These are phyloP conservation scores for Alternaria ethzedia DNA, from an alignment of 2,329 filamentous ascomycete species.

Conservation along the genomic window DNA sequence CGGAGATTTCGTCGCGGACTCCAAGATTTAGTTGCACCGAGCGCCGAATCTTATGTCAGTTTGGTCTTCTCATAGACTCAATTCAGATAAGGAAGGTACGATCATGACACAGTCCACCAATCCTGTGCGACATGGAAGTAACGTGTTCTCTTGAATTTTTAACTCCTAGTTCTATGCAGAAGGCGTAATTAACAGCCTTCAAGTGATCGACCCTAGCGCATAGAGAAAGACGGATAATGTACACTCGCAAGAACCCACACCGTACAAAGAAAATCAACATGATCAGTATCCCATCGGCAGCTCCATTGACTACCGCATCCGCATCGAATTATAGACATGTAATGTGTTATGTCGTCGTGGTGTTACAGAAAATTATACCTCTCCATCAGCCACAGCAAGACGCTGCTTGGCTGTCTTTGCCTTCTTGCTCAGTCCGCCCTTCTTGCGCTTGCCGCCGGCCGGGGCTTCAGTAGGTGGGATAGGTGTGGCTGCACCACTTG, in stretches of 20 bases:
- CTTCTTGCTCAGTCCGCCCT: conserved; percentile 55
- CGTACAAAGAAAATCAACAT: conserved; percentile 4
- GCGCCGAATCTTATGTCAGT: background rate
- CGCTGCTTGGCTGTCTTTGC: conserved; percentile 59
- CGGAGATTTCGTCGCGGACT: background rate
- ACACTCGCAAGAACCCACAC: conserved; percentile 18
- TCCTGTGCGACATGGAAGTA: background rate
- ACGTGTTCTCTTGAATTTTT: conserved; percentile 15
- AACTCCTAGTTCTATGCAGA: conserved; percentile 21
- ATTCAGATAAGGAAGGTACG: background rate
- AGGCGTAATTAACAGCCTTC: background rate
- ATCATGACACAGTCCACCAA: background rate
- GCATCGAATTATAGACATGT: conserved; percentile 15
- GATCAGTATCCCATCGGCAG: background rate
- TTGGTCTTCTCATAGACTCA: background rate
- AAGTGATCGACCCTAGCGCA: conserved; percentile 10
- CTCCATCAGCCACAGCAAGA: conserved; percentile 57
- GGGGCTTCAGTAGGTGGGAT: conserved; percentile 57
- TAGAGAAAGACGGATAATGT: conserved; percentile 17
- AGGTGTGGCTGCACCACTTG: conserved; percentile 85
- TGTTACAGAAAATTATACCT: conserved; percentile 32
- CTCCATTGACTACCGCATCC: background rate
- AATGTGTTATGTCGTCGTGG: conserved; percentile 14
- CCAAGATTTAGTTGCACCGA: conserved; percentile 1
- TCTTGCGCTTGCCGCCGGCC: conserved; percentile 58